Base-by-base conservation (phyloP, 2,329 filamentous ascomycete species). In the Periconia macrospinosa region DNA sequence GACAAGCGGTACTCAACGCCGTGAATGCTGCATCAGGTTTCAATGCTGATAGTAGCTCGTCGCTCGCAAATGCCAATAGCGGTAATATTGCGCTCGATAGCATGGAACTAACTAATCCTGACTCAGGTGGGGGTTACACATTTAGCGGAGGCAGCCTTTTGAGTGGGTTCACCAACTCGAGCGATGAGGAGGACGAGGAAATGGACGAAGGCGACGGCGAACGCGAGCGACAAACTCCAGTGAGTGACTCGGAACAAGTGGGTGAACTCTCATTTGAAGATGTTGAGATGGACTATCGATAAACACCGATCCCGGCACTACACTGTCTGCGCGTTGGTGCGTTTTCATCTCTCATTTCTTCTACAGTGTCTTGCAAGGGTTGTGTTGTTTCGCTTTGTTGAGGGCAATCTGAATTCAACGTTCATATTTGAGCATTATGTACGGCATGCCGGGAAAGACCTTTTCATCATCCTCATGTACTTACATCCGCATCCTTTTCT, bases 141-240 rank as follows among this genome's bases (percentile, higher is more conserved):
- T 85, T 90, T 64, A 87, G 85, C 66, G 83, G 86, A 41, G 88
- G 89, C 47, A 88, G 89, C 30, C 79, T 96, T 55, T 84, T 94
- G 27, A 93, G 90, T 69, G 92, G 92, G 49, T 97, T 97, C 75
- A 92, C 91, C 69, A 96, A 92, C 76, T 94, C 90, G 46, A 96
- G 92, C 67, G 92, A 96, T 64, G 93, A 97, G 74, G 94, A 97
- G 61, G 94, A 97, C 59, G 93, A 97, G 65, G 93, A 97, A 58
- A 89, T 91, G 76, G 91, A 96, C 56, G 90, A 91, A 53, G 89
- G 89, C 61, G 88, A 93, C 60, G 89, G 91, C 63, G 88, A 91
- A 57, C 84, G 72, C 69, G 70, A 75, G 63, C 68, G 74, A 61
- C 71, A 71, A 56, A 73, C 75, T 56, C 69, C 76, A 59, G 78